Conservation (phyloP, 768 basidiomycete species). For the Mycena filopes region DNA sequence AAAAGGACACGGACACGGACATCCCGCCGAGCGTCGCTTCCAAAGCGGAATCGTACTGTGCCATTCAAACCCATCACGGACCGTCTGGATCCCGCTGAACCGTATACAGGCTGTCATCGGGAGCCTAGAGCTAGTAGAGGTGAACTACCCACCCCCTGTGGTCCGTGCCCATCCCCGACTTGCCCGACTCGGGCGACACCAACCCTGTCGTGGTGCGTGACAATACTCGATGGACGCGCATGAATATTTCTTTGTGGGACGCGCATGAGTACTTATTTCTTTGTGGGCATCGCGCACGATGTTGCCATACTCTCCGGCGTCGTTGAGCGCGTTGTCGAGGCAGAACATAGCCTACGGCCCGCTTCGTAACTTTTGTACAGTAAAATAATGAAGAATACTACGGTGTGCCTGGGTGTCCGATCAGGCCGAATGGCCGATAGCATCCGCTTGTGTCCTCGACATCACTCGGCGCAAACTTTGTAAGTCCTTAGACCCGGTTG, state of each 20-base stretch:
- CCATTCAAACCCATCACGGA: constrained; percentile 29
- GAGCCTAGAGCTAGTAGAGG: too few relatives aligned
- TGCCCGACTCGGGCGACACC: constrained; percentile 6
- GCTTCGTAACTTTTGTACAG: too few relatives aligned
- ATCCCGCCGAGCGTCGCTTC: constrained; percentile 25
- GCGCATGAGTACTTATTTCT: constrained; percentile 28
- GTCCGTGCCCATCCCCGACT: constrained; percentile 24
- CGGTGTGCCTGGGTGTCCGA: too few relatives aligned
- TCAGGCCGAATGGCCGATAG: too few relatives aligned
- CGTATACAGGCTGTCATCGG: constrained; percentile 27
- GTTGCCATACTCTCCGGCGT: constrained; percentile 28
- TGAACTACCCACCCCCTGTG: background rate
- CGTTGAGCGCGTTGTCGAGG: constrained; percentile 18
- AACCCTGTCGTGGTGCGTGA: constrained; percentile 11
- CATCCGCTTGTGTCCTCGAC: too few relatives aligned
- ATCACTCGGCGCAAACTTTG: background rate
- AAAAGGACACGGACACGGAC: constrained; percentile 16
- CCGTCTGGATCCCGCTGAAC: constrained; percentile 26
- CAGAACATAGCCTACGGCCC: too few relatives aligned
- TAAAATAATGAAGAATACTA: too few relatives aligned
- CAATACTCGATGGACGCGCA: constrained; percentile 29
- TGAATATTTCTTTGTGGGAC: constrained; percentile 25
- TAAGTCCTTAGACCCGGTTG: background rate
- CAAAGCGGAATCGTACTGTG: constrained; percentile 12
- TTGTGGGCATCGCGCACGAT: constrained; percentile 34